phyloP scores from a whole-genome alignment of 495 filamentous ascomycete genomes.

The Opeltia flavorubescens region DNA sequence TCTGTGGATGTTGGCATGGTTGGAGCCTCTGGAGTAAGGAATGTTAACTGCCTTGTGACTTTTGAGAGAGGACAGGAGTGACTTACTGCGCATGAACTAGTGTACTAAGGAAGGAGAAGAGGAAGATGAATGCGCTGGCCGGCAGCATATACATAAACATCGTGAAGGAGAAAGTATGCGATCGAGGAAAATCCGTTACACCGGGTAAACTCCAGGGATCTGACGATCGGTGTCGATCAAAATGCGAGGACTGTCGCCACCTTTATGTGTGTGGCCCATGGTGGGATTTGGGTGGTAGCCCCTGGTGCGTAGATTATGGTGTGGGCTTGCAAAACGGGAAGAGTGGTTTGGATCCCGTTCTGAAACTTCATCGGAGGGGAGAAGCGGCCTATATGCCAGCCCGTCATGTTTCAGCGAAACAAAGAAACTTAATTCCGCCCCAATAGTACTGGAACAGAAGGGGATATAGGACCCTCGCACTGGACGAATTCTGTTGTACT shows the following conservation, averaged over 20 bases:
- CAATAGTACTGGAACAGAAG: not conserved
- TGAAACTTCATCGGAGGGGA: not conserved
- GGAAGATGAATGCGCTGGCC: conserved; percentile 1
- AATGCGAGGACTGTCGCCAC: not conserved
- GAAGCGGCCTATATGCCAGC: not conserved
- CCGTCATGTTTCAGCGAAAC: not conserved
- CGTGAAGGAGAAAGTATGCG: not conserved
- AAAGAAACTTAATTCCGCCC: not conserved
- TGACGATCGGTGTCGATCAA: not conserved
- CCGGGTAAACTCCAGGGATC: conserved; percentile 2
- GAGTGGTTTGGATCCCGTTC: no score
- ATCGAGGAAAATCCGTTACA: conserved; percentile 1
- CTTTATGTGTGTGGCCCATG: not conserved
- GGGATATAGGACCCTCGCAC: not conserved
- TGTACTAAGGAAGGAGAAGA: not conserved
- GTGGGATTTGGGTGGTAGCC: not conserved
- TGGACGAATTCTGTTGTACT: not conserved
- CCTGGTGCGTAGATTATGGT: not conserved
- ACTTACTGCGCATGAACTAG: not conserved
- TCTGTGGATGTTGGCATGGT: conserved; percentile 1
- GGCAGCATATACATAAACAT: conserved; percentile 1
- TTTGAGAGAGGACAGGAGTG: not conserved
- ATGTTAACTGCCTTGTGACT: not conserved
- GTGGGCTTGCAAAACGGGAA: not conserved
- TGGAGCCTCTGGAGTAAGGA: not conserved